Base-by-base conservation (phyloP, 106 monocot genomes). In the Platanthera zijinensis region DNA sequence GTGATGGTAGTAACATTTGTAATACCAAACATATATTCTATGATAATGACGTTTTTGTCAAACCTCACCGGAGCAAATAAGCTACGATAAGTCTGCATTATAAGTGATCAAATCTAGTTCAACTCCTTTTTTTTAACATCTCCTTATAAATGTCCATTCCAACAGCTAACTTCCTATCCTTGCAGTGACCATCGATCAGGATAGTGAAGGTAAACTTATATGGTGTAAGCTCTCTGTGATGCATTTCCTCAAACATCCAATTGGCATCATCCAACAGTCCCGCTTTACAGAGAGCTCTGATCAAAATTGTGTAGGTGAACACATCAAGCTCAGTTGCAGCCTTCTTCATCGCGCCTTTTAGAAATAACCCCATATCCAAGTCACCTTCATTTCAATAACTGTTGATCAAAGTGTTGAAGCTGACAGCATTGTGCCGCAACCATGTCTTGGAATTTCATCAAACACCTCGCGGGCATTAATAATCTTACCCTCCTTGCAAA, bases 151-250 rank as follows among this genome's bases (percentile, higher is more conserved):
- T 51, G 32, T 80, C 83, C 78, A 92, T 46, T 13, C 78, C 89
- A 75, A 21, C 76, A 9, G 28, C 32, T 45, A 86, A 71, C 10
- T 82, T 86, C 30, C 90, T 86, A n/a, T 70, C 53, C 74, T 86
- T 95, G 51, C 92, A 92, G 64, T 90, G 76, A 74, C 92, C 95
- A 75, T 92, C 86, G 52, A 95, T 92, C 80, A 95, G 71, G 1
- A 82, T 82, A 0, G 90, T 90, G 68, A 82, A 89, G 6, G 80
- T 76, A 13, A 92, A 74, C 30, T 67, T 80, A 54, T 90, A 90
- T 3, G 90, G 92, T n/a, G 81, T 74, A 63, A 95, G 30, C 5
- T 82, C 90, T 81, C 70, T 83, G 10, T 14, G 19, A 18, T 73
- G 72, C 92, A 95, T 92, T 79, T 90, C 90, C 14, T 83, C 81